phyloP scores from a whole-genome alignment of 768 basidiomycete species.

The Russula ochroleuca region DNA sequence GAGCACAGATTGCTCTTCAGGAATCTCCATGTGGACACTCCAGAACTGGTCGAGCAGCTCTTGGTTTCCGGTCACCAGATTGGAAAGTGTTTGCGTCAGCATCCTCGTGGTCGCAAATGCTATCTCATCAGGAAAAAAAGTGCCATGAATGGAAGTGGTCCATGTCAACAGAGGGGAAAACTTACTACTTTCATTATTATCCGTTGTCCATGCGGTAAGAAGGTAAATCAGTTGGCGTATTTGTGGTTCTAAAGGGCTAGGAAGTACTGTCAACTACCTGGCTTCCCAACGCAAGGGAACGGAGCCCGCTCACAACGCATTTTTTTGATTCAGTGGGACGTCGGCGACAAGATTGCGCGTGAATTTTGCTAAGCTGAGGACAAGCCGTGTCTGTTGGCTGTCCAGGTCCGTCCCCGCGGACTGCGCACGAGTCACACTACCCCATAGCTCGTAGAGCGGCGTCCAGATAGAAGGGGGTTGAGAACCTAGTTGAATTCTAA shows the following conservation, averaged over 20 bases:
- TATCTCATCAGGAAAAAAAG: slow-evolving; percentile 32
- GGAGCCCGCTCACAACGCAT: slow-evolving; percentile 58
- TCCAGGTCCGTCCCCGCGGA: slow-evolving; percentile 43
- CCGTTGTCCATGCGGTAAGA: slow-evolving; percentile 72
- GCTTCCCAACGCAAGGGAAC: neutral
- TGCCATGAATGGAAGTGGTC: neutral
- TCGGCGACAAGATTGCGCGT: slow-evolving; percentile 83
- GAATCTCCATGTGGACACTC: slow-evolving; percentile 58
- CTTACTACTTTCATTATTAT: slow-evolving; percentile 47
- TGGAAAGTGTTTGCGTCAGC: slow-evolving; percentile 75
- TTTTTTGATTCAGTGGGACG: slow-evolving; percentile 62
- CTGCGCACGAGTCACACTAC: slow-evolving; percentile 28
- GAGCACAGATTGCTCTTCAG: slow-evolving; percentile 70
- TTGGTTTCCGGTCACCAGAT: slow-evolving; percentile 75
- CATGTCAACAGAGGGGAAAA: neutral
- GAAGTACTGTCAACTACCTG: neutral
- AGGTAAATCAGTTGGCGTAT: slow-evolving; percentile 64
- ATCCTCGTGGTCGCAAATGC: slow-evolving; percentile 61
- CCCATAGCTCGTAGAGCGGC: slow-evolving; percentile 44
- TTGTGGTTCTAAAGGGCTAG: slow-evolving; percentile 65
- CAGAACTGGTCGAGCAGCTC: slow-evolving; percentile 53
- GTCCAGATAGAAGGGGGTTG: slow-evolving; percentile 22
- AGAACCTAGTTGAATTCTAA: slow-evolving; percentile 21
- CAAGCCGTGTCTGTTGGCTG: slow-evolving; percentile 33
- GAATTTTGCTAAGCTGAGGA: slow-evolving; percentile 54